Evolutionary conservation across 2,329 filamentous ascomycete genomes (phyloP), one percentile per base, ranked within the genome.

Genomic region (Trichoderma sp.): DNA sequence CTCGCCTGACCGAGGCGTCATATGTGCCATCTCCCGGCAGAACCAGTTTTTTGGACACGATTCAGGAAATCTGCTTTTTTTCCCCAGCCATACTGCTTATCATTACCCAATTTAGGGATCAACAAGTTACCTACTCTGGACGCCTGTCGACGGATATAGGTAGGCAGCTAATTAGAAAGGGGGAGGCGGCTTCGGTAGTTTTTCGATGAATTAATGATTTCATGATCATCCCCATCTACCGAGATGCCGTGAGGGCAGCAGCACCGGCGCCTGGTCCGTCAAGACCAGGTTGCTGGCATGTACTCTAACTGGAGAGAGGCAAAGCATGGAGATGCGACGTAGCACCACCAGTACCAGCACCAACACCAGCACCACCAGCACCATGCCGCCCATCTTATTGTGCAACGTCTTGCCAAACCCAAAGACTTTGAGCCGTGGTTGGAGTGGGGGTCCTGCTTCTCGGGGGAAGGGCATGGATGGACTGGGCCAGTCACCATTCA

Each of bases 171-270:
- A 58, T 56, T 8, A 24, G 16, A 54, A 54, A 37, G 32, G 32
- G 60, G 59, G 43, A 34, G 43, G 43, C 59, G 30, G n/a, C 59
- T 39, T 56, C 63, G 63, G 63, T 54, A 66, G 49, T 66, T 66
- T 55, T 14, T 18, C 30, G 51, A 66, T 66, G 63, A 43, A n/a
- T 66, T 55, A 18, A 56, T 66, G 52, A 66, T 49, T 66, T 66
- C 63, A 66, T 66, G 51, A 66, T 66, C 63, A 49, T 18, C 63
- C 59, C 59, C 63, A 66, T 66, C 63, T 66, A 49, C 63, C 63
- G 52, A 56, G 37, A 37, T 28, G 51, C 51, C 51, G 32, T 43
- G 49, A 65, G 28, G 28, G 52, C 26, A 56, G 28, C 39, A 43
- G 37, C 37, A 58, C 49, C 49, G 34, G 49, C 52, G 39, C 63